Conservation (phyloP, 2,329 filamentous ascomycete species). For the Neofusicoccum laricinum region DNA sequence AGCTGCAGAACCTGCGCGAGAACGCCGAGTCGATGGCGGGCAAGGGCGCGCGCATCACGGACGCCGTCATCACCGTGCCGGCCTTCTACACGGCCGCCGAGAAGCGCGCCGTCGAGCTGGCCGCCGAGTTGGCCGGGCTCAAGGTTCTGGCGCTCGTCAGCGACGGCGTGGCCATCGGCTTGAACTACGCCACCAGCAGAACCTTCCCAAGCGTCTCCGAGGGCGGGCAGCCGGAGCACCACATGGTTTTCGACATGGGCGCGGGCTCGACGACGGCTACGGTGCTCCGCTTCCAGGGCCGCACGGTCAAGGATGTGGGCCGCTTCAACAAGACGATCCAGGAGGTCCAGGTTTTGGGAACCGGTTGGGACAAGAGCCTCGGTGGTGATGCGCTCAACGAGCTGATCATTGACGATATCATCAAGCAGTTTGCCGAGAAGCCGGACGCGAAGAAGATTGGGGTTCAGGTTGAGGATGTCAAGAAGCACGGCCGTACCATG, state of each 20-base stretch:
- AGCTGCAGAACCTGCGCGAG: constrained; percentile 83
- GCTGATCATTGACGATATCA: constrained; percentile 85
- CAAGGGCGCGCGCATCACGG: constrained; percentile 68
- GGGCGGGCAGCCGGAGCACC: constrained; percentile 82
- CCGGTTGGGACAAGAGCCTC: constrained; percentile 83
- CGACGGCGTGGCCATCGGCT: constrained; percentile 85
- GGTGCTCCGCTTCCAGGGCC: constrained; percentile 83
- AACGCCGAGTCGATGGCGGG: constrained; percentile 85
- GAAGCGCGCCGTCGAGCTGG: constrained; percentile 78
- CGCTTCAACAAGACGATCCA: constrained; percentile 96
- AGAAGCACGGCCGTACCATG: constrained; percentile 75
- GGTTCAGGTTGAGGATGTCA: constrained; percentile 62
- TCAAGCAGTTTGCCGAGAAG: constrained; percentile 72
- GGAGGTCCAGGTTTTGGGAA: constrained; percentile 84
- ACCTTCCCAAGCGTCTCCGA: constrained; percentile 83
- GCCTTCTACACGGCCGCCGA: constrained; percentile 89
- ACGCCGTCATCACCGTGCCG: constrained; percentile 85
- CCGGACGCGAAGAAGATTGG: constrained; percentile 60
- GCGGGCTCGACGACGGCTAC: constrained; percentile 91
- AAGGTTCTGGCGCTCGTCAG: constrained; percentile 81
- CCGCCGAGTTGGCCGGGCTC: constrained; percentile 83
- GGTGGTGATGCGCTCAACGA: constrained; percentile 88
- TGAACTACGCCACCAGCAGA: constrained; percentile 91
- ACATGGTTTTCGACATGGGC: constrained; percentile 97
- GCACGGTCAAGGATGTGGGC: constrained; percentile 84